Base-by-base conservation (phyloP, 768 basidiomycete genomes). In the Lepiota subincarnata region DNA sequence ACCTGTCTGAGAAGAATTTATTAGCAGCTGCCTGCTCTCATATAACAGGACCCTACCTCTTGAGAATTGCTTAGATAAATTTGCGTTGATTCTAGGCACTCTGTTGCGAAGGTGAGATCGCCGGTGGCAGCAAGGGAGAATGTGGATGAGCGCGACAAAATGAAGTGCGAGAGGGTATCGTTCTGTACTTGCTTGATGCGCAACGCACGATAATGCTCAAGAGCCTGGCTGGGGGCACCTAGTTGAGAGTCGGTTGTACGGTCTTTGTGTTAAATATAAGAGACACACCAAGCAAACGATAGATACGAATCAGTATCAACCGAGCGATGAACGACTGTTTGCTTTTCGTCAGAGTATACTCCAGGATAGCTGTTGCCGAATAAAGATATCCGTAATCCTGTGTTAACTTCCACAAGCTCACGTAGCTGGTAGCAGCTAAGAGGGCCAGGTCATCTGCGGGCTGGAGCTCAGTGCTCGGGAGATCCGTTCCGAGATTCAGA, bases 151-250 rank as follows among this genome's bases (percentile, higher is more conserved):
- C 92, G 81, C 16, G 88, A 82, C 38, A 93, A 78, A 48, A 93
- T 68, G 50, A 91, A 79, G 64, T 96, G 90, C 1, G 90, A 91
- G 6, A 97, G 74, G 0, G 94, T 96, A 62, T 97, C 94, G 53
- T 87, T 80, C 65, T 96, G 92, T 19, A 95, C 79, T 61, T 91
- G 87, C 65, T 93, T 93, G 57, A 90, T 73, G 56, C 84, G 82
- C 73, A 95, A 76, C 19, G 73, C 70, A 24, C 83, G 82, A 64
- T 92, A 95, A 62, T 94, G 91, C 50, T 90, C 85, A 57, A 92
- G 59, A 2, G 89, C 85, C 38, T 82, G 68, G 3, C 82, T 79
- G 0, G 91, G 77, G 13, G 88, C 86, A 53, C 89, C 92, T 92
- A 59, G 11, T 22, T 36, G 48, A 31, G n/a, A 55, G 10, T 34